phyloP scores from a whole-genome alignment of 805 yeast species.

The Nakazawaea siamensis region DNA sequence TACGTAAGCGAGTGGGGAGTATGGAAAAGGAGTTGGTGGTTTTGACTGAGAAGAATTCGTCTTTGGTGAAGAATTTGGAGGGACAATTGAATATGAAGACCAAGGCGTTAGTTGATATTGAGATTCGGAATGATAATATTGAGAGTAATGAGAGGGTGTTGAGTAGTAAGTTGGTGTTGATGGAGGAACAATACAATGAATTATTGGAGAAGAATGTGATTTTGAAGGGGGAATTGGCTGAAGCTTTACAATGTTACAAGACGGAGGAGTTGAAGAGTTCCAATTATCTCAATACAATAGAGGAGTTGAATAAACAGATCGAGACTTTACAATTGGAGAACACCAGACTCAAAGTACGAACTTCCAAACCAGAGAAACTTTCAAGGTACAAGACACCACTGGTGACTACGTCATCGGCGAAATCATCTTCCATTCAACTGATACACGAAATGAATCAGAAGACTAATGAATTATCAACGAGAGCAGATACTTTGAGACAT shows the following conservation, averaged over 20 bases:
- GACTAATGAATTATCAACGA: not conserved
- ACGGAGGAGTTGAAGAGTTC: constrained; percentile 2
- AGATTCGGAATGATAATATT: constrained; percentile 33
- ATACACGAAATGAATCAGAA: constrained; percentile 4
- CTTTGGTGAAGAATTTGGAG: constrained; percentile 15
- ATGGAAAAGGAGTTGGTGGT: constrained; percentile 8
- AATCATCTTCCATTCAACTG: constrained; percentile 3
- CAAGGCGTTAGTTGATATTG: constrained; percentile 28
- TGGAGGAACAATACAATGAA: constrained; percentile 32
- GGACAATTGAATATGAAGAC: constrained; percentile 18
- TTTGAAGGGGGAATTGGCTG: constrained; percentile 28
- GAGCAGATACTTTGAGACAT: constrained; percentile 2
- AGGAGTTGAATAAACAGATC: constrained; percentile 2
- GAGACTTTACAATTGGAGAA: constrained; percentile 2
- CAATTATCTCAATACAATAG: not conserved
- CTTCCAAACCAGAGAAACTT: constrained; percentile 8
- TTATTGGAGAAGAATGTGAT: constrained; percentile 32
- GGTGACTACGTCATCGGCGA: not conserved
- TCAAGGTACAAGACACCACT: constrained; percentile 8
- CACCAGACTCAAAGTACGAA: constrained; percentile 1
- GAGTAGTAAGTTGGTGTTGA: constrained; percentile 23
- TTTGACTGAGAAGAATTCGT: constrained; percentile 6
- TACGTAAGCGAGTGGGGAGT: not conserved
- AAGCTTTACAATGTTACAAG: not conserved
- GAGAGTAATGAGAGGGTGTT: constrained; percentile 29